Base-by-base conservation (phyloP, 2,329 filamentous ascomycete species). In the Zasmidium angulare region DNA sequence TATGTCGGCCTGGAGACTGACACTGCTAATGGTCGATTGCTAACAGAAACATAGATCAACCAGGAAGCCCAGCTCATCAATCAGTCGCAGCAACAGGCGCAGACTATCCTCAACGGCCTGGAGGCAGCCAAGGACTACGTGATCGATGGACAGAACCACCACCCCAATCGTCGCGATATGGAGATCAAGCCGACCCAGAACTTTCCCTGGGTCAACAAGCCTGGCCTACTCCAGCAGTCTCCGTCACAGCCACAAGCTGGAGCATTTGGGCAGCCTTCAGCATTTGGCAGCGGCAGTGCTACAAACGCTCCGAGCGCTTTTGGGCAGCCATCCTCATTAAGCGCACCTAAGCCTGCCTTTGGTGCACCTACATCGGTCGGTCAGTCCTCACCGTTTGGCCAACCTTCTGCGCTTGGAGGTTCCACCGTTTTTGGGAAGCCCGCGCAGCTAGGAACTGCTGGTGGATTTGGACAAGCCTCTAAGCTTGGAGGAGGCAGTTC, bases 111-210 rank as follows among this genome's bases (percentile, higher is more conserved):
- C 0, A 83, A 79, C 60, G 88, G 96, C 68, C 73, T 90, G 10
- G 82, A 88, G 60, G 89, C 87, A 2, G 92, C 93, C 1, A 81
- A 89, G 48, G 82, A 86, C 56, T 95, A 88, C 70, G 77, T 95
- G 14, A 69, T 87, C 10, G 82, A 85, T 3, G 85, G 83, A 21
- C 84, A 83, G 55, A 86, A 89, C 55, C 84, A 86, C 46, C 90
- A 91, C 68, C 90, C 90, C 1, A 96, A 95, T 70, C 83, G 91
- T 46, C 36, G 51, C 22, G 66, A 64, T 29, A 24, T 58, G 31
- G 60, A 62, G 23, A 29, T 59, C 17, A 61, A 63, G 55, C 47
- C 56, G 19, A 61, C 46, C 6, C 48, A 46, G 21, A 52, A 47
- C 23, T 59, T 57, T 46, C 55, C 58, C 1, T 50, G 50, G 50